A percentile compares a stretch with the other conserved stretches of the same genome.
phyloP scores from a whole-genome alignment of 768 basidiomycete genomes.

The Xerocomus potaroensis region DNA sequence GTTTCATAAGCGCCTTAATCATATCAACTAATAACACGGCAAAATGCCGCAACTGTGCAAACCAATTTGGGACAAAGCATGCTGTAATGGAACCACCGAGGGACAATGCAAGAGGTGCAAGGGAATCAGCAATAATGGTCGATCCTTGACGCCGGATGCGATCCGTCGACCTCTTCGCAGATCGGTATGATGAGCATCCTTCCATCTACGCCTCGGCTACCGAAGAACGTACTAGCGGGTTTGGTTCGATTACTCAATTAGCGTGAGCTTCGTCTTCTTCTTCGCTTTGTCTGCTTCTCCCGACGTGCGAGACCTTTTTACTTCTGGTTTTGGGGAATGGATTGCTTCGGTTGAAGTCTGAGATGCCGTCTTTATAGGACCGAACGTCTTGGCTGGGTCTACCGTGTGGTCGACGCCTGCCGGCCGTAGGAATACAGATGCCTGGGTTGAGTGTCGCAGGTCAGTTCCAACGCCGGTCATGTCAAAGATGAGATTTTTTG shows the following conservation, averaged over 20 bases:
- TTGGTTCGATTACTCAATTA: constrained; percentile 26
- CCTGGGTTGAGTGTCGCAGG: constrained; percentile 33
- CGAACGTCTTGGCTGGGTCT: constrained; percentile 7
- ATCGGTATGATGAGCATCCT: constrained; percentile 17
- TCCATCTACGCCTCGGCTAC: constrained; percentile 14
- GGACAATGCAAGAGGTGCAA: neutral
- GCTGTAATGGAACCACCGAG: constrained; percentile 26
- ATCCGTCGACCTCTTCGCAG: constrained; percentile 13
- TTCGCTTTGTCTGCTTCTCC: constrained; percentile 13
- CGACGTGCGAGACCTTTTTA: constrained; percentile 23
- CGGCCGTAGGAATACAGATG: constrained; percentile 17
- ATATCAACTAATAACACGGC: constrained; percentile 22
- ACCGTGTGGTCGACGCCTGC: constrained; percentile 21
- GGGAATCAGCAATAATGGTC: too few relatives aligned
- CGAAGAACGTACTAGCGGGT: constrained; percentile 19
- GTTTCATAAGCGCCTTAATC: constrained; percentile 28
- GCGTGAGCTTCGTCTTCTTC: constrained; percentile 24
- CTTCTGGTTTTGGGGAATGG: constrained; percentile 8
- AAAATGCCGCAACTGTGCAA: constrained; percentile 16
- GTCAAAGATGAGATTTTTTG: constrained; percentile 44
- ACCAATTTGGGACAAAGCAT: constrained; percentile 11
- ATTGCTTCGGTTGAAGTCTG: neutral
- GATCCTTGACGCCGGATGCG: constrained; percentile 18
- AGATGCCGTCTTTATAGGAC: constrained; percentile 2
- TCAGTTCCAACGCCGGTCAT: constrained; percentile 47